Evolutionary conservation across 306 rosid species (phyloP), one percentile per base, ranked within the genome.

Genomic region (Astragalus glycyphyllos): DNA sequence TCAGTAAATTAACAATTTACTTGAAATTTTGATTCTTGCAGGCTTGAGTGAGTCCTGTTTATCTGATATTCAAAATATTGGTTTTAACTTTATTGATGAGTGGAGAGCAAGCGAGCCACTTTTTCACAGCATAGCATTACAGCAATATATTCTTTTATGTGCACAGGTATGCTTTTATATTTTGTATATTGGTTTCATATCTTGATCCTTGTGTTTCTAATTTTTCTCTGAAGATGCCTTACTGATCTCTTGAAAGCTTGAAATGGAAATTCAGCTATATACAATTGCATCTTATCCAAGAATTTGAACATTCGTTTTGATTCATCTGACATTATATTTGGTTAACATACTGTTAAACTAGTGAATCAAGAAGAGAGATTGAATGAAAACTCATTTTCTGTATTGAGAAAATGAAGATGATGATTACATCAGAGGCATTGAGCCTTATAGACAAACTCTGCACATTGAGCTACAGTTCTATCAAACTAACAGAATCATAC

Each of bases 61-160:
- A 17, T 68, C 73, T 48, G 84, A 88, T 83, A 65, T 71, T 23
- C 90, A 84, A 71, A 82, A 67, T 70, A 82, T 90, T 50, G 97
- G 90, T 2, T 83, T 76, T 66, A 62, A 65, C 23, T 93, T 93
- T 50, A 79, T 93, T 50, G 73, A 76, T 64, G 82, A 77, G 59
- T 81, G 51, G 75, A 77, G 78, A 29, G 82, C 76, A 49, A 77
- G 34, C 57, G 88, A 83, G 50, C 88, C 90, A 34, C 84, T 93
- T 62, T 89, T 87, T 65, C 80, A 93, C 81, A 82, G 87, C 70
- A 57, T 73, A 32, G 96, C 90, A n/a, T 86, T 93, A 78, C 97
- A 93, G 82, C 98, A 87, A 70, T 93, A 87, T 74, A 88, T 93
- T 74, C 96, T 93, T 53, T 64, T 93, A 31, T 93, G 98, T 70